Percentiles rank a stretch among this genome's conserved stretches.
Evolutionary conservation across 148 eudicot species (phyloP).

Genomic region (Nyssa sinensis): DNA sequence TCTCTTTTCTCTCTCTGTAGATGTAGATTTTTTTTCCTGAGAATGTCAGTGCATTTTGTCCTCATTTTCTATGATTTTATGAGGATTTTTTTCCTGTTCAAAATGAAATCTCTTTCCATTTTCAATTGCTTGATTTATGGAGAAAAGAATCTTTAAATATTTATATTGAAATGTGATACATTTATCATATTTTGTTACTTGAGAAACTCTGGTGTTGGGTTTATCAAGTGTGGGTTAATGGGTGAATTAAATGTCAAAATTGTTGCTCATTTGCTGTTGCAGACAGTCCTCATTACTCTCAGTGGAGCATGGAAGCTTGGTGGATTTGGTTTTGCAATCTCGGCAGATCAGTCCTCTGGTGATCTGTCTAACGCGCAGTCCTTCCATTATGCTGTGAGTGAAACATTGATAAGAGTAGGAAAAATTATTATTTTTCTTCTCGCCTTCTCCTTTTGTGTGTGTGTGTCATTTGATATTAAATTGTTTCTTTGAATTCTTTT

Average conservation of each 20-base stretch:
- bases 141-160: too few species aligned
- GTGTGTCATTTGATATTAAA: too few species aligned
- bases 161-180: too few species aligned
- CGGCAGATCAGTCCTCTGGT: constrained; percentile 63
- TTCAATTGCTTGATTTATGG: not conserved
- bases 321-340: constrained; percentile 91
- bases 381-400: constrained; percentile 92
- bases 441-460: not conserved
- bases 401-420: not conserved
- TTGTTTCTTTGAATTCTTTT: too few species aligned
- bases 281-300: constrained; percentile 83
- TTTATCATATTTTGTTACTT: not conserved
- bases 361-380: constrained; percentile 52
- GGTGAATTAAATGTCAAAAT: constrained; percentile 1
- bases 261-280: constrained; percentile 26
- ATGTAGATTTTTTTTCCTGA: too few species aligned
- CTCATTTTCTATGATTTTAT: not conserved
- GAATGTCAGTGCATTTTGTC: not conserved
- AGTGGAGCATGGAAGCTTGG: constrained; percentile 99
- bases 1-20: too few species aligned
- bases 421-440: constrained; percentile 5
- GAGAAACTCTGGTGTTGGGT: not conserved
- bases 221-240: not conserved
- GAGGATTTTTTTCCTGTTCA: too few species aligned
- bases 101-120: too few species aligned